Percentiles rank a stretch among this genome's conserved stretches.
These are phyloP conservation scores for Podospora fimiseda DNA, from an alignment of 495 filamentous ascomycete species.

Conservation along the genomic window DNA sequence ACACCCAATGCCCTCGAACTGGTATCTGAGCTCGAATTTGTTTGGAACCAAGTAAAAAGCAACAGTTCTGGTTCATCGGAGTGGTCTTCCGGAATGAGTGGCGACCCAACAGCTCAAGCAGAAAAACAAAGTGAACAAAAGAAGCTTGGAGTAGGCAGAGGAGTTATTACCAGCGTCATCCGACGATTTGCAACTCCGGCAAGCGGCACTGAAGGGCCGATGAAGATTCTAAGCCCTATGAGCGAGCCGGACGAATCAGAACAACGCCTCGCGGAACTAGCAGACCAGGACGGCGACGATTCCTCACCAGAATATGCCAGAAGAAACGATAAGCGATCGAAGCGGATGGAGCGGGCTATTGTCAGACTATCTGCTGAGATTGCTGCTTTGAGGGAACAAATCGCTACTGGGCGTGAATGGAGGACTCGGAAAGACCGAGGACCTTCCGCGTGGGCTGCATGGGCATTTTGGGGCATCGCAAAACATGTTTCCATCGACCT, in stretches of 20 bases:
- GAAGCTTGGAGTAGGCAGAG: constrained; percentile 1
- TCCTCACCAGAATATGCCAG: constrained; percentile 29
- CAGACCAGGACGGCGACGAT: constrained; percentile 41
- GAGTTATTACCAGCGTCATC: constrained; percentile 21
- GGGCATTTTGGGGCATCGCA: constrained; percentile 61
- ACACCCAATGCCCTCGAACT: constrained; percentile 81
- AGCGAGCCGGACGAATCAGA: constrained; percentile 72
- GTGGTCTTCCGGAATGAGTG: constrained; percentile 41
- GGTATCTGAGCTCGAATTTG: constrained; percentile 91
- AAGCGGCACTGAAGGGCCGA: constrained; percentile 46
- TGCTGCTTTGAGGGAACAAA: constrained; percentile 86
- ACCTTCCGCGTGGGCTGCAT: constrained; percentile 62
- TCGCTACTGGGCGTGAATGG: constrained; percentile 60
- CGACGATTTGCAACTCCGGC: constrained; percentile 37
- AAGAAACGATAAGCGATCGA: constrained; percentile 61
- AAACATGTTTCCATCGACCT: constrained; percentile 71
- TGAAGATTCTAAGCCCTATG: constrained; percentile 72
- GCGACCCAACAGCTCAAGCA: constrained; percentile 6
- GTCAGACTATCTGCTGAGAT: constrained; percentile 89
- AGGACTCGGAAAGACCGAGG: constrained; percentile 47
- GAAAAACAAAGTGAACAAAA: background rate
- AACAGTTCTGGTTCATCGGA: constrained; percentile 60
- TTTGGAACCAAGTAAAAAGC: constrained; percentile 94
- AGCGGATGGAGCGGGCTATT: constrained; percentile 77
- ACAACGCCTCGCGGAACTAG: constrained; percentile 33